These are phyloP conservation scores for Thermochaetoides dissita DNA, from an alignment of 2,329 filamentous ascomycete genomes.

Conservation along the genomic window DNA sequence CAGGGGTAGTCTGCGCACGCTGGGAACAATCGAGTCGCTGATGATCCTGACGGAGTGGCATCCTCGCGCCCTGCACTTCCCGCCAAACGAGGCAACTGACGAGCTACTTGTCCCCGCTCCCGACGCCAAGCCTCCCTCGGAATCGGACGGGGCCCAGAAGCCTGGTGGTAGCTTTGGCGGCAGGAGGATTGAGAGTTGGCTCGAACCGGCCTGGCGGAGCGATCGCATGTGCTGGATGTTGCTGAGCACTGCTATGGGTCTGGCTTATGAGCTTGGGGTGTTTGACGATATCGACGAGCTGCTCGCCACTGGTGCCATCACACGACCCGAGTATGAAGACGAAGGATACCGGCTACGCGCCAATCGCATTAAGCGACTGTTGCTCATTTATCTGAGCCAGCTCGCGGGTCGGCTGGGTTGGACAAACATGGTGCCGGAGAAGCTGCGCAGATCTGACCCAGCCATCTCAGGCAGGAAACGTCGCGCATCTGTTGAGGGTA, in stretches of 20 bases:
- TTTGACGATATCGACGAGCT: constrained; percentile 79
- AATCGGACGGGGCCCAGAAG: constrained; percentile 28
- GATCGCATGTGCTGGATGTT: constrained; percentile 99
- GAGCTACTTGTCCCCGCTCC: constrained; percentile 53
- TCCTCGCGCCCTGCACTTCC: constrained; percentile 85
- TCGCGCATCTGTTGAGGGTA: constrained; percentile 37
- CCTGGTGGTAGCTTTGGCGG: constrained; percentile 54
- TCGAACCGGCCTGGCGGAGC: constrained; percentile 87
- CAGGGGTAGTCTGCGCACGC: constrained; percentile 68
- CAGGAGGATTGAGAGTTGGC: constrained; percentile 82
- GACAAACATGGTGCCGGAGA: constrained; percentile 80
- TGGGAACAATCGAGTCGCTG: constrained; percentile 88
- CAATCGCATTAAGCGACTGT: constrained; percentile 67
- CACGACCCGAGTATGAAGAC: constrained; percentile 55
- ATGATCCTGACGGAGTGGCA: constrained; percentile 97
- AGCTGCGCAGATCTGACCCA: constrained; percentile 43
- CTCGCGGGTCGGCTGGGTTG: constrained; percentile 85
- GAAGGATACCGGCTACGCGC: constrained; percentile 64
- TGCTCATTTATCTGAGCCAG: constrained; percentile 85
- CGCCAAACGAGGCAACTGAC: constrained; percentile 60
- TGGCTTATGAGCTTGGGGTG: constrained; percentile 87
- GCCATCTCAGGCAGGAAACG: constrained; percentile 35
- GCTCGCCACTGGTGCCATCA: constrained; percentile 43
- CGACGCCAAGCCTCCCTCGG: constrained; percentile 29
- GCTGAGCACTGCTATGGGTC: constrained; percentile 73